phyloP scores from a whole-genome alignment of 2,329 filamentous ascomycete species.

The Didymella keratinophila region DNA sequence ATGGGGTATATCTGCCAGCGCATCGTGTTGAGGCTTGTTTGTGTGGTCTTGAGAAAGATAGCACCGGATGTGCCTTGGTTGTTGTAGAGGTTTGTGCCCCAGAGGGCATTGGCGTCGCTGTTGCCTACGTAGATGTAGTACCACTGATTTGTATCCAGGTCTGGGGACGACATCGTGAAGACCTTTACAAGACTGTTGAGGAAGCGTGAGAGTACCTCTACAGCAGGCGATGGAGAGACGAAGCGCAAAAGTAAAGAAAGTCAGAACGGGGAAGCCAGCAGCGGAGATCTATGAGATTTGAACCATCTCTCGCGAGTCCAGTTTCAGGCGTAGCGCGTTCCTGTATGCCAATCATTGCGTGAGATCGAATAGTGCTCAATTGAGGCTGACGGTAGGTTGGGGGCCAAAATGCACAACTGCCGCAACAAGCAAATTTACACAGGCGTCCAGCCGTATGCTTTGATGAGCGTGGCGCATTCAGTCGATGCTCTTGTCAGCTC shows the following conservation, averaged over 20 bases:
- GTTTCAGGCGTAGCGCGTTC: not conserved
- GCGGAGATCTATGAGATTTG: not conserved
- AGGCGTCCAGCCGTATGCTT: not conserved
- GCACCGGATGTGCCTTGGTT: slow-evolving; percentile 21
- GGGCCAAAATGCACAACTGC: not conserved
- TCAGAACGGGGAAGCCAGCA: not conserved
- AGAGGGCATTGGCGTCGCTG: slow-evolving; percentile 8
- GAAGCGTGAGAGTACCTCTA: not conserved
- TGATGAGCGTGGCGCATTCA: not conserved
- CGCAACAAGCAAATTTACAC: not conserved
- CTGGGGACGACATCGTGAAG: slow-evolving; percentile 9
- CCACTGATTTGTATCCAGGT: slow-evolving; percentile 31
- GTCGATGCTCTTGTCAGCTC: not conserved
- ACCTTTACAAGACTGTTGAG: not conserved
- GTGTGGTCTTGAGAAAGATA: slow-evolving; percentile 22
- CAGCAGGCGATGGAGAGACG: not conserved
- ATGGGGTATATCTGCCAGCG: slow-evolving; percentile 34
- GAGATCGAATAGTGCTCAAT: not conserved
- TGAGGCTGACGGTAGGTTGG: not conserved
- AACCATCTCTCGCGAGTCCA: not conserved
- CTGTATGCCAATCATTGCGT: not conserved
- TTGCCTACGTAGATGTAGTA: slow-evolving; percentile 30
- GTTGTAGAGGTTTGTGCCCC: slow-evolving; percentile 2
- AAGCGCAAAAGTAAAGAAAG: not conserved
- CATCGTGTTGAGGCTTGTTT: not conserved